Evolutionary conservation across 495 filamentous ascomycete species (phyloP), one percentile per base, ranked within the genome.

Genomic region (Aspergillus sclerotioniger): DNA sequence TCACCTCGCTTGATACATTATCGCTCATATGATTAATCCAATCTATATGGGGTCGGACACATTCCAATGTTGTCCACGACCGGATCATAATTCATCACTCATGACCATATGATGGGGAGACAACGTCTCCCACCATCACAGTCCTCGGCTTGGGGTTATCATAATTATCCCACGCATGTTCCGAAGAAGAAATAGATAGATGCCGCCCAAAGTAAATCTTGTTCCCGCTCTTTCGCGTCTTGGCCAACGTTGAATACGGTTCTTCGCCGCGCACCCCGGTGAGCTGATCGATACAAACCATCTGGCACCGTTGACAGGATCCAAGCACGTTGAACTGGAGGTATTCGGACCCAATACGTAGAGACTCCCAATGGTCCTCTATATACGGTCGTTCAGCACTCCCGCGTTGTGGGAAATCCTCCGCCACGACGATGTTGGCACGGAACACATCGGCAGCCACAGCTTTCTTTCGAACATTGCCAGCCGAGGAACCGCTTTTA

Each of bases 211-310:
- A 98, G 49, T 87, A 85, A 12, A 96, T 85, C 72, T 89, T 91
- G 0, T 91, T 90, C 32, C 87, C 84, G 31, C 90, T 82, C 58
- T 90, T 82, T 58, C 93, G 79, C 1, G 90, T 96, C 72, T 94
- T 96, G 0, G 87, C 85, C 29, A 98, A 74, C 1, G 92, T 96
- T 1, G 90, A 82, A 69, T 94, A 95, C 0, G 94, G 94, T 68
- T 97, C 92, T 58, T 90, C 83, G 41, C 85, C 82, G 70, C 84
- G 88, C 47, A 84, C 80, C 0, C 86, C 93, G 6, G 89, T 95
- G 16, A 86, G 73, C 64, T 96, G 94, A 60, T 98, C 85, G 45
- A 97, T 82, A 67, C 93, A 97, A 12, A 98, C 87, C 90, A 98
- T 96, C 63, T 96, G 91, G 59, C 94, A 98, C 15, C 94, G 75